Evolutionary conservation across 495 filamentous ascomycete genomes (phyloP).

Genomic region (Talaromyces wortmannii): DNA sequence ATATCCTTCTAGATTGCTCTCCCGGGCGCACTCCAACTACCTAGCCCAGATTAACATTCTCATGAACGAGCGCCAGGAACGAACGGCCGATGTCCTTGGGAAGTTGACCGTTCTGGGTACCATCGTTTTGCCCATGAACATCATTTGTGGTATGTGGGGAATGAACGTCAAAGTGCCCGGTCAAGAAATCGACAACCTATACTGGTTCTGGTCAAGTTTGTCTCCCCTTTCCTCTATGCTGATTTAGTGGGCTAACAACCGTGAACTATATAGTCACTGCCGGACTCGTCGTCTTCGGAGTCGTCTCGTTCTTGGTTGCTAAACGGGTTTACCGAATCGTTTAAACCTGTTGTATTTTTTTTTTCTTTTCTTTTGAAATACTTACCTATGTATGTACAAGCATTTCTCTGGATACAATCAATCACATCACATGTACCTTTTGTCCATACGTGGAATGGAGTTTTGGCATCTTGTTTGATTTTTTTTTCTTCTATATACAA

Average conservation of each 20-base stretch:
- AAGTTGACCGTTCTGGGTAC: conserved; percentile 95
- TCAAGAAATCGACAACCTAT: conserved; percentile 59
- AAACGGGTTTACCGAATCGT: conserved; percentile 72
- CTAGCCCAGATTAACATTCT: conserved; percentile 91
- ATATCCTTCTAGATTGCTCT: conserved; percentile 72
- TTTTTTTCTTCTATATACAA: too few relatives aligned
- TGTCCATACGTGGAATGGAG: too few relatives aligned
- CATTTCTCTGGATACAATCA: too few relatives aligned
- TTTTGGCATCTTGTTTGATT: neutral
- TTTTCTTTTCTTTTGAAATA: neutral
- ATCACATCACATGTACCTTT: too few relatives aligned
- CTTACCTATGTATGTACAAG: neutral
- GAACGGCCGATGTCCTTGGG: conserved; percentile 88
- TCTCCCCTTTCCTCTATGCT: conserved; percentile 1
- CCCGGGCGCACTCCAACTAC: conserved; percentile 91
- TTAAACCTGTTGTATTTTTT: conserved; percentile 12
- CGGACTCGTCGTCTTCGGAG: conserved; percentile 68
- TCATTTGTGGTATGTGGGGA: conserved; percentile 96
- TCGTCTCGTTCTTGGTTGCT: conserved; percentile 72
- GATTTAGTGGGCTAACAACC: neutral
- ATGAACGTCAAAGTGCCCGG: conserved; percentile 98
- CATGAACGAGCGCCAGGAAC: conserved; percentile 96
- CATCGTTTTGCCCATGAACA: conserved; percentile 96
- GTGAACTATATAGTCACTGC: conserved; percentile 50
- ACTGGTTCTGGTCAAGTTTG: conserved; percentile 60